Evolutionary conservation across 805 yeast species (phyloP).

Genomic region (Lachancea quebecensis): DNA sequence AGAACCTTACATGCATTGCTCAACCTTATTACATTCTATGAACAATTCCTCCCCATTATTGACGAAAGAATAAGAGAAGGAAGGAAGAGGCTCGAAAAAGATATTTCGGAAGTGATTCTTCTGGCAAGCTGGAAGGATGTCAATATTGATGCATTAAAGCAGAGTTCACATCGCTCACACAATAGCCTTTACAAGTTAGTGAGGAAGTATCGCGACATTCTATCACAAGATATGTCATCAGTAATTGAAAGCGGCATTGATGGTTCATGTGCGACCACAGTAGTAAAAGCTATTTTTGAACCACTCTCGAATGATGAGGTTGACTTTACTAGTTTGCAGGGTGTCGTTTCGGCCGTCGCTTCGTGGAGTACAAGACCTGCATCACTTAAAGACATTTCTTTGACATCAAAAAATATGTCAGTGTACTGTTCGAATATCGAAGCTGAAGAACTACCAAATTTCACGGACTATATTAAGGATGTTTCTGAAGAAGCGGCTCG

Average conservation of each 20-base stretch:
- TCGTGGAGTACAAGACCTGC: conserved; percentile 52
- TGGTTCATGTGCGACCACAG: conserved; percentile 9
- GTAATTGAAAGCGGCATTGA: conserved; percentile 52
- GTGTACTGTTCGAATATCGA: conserved; percentile 35
- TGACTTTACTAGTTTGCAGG: conserved; percentile 5
- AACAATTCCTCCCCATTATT: conserved; percentile 54
- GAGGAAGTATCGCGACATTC: conserved; percentile 65
- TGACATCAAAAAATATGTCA: conserved; percentile 51
- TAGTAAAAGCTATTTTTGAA: conserved; percentile 8
- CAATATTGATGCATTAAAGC: conserved; percentile 86
- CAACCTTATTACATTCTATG: conserved; percentile 50
- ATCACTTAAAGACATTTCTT: conserved; percentile 44
- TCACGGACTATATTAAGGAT: conserved; percentile 50
- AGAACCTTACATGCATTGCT: conserved; percentile 23
- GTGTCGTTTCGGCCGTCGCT: conserved; percentile 31
- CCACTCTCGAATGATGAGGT: conserved; percentile 11
- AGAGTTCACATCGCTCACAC: conserved; percentile 88
- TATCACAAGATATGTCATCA: conserved; percentile 44
- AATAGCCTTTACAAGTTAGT: conserved; percentile 74
- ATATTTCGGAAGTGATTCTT: conserved; percentile 73
- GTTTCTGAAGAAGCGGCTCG: conserved; percentile 51
- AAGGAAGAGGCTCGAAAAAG: conserved; percentile 61
- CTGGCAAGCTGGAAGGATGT: conserved; percentile 97
- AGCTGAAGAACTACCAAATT: conserved; percentile 37
- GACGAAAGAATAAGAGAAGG: conserved; percentile 37